Evolutionary conservation across 768 basidiomycete genomes (phyloP).

Genomic region (Gymnopilus junonius): DNA sequence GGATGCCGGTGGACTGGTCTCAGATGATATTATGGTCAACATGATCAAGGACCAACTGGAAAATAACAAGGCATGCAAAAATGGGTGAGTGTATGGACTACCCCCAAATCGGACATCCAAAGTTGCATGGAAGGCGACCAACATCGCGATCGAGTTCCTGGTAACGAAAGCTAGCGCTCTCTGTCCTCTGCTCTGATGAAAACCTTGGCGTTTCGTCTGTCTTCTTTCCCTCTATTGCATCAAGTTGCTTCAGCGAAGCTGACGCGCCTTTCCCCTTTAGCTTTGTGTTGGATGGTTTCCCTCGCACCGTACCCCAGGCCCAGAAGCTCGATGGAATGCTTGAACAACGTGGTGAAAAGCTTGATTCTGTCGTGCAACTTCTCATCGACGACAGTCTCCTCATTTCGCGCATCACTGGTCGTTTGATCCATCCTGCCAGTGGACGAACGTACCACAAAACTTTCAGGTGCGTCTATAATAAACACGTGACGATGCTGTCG

Average conservation of each 20-base stretch:
- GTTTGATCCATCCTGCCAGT: slow-evolving; percentile 87
- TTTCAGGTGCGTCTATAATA: slow-evolving; percentile 70
- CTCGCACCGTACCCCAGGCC: slow-evolving; percentile 95
- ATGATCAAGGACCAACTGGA: slow-evolving; percentile 98
- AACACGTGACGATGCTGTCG: slow-evolving; percentile 6
- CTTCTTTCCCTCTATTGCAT: slow-evolving; percentile 16
- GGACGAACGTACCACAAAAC: slow-evolving; percentile 95
- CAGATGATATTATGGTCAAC: slow-evolving; percentile 95
- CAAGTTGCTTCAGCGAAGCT: slow-evolving; percentile 12
- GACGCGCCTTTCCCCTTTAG: slow-evolving; percentile 45
- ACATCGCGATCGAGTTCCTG: background rate
- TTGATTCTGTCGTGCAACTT: slow-evolving; percentile 92
- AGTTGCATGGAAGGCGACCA: background rate
- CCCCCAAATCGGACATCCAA: background rate
- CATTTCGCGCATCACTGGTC: slow-evolving; percentile 97
- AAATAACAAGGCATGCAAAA: slow-evolving; percentile 90
- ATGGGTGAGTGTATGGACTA: slow-evolving; percentile 74
- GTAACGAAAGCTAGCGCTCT: background rate
- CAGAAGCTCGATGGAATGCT: slow-evolving; percentile 97
- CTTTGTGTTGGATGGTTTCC: slow-evolving; percentile 99
- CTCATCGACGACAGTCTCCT: slow-evolving; percentile 93
- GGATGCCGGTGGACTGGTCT: slow-evolving; percentile 94
- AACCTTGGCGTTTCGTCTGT: slow-evolving; percentile 3
- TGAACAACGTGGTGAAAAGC: slow-evolving; percentile 75
- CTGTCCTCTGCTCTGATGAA: background rate